Percentiles rank a stretch among this genome's conserved stretches.
These are phyloP conservation scores for Rhododendron mucronatum DNA, from an alignment of 148 eudicot genomes.

Conservation along the genomic window DNA sequence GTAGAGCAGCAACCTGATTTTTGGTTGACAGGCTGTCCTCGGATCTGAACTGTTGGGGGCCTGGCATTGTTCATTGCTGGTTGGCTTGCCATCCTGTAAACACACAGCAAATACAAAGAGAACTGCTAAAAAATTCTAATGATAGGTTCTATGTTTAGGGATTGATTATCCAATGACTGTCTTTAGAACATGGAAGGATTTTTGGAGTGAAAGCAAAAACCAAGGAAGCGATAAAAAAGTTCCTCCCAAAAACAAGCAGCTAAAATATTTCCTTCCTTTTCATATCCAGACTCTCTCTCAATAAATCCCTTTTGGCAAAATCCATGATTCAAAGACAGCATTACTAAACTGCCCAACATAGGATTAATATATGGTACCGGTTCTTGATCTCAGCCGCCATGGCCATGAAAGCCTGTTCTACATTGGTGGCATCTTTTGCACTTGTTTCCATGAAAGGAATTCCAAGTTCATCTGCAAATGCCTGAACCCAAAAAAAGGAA, in stretches of 20 bases:
- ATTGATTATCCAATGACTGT: neutral
- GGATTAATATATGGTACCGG: constrained; percentile 25
- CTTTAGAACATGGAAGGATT: neutral
- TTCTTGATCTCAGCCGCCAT: constrained; percentile 50
- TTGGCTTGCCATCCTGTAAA: constrained; percentile 57
- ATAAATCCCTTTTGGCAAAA: neutral
- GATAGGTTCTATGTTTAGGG: neutral
- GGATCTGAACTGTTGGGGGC: constrained; percentile 65
- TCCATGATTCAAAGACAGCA: neutral
- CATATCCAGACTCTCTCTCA: neutral
- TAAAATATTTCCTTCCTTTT: neutral
- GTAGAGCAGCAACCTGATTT: constrained; percentile 66
- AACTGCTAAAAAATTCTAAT: neutral
- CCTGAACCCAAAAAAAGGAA: constrained; percentile 24
- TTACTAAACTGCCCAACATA: neutral
- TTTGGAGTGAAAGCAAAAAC: neutral
- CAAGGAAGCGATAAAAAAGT: neutral
- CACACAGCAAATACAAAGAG: neutral
- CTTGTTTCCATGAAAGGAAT: constrained; percentile 64
- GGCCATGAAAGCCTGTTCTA: constrained; percentile 65
- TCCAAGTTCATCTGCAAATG: constrained; percentile 61
- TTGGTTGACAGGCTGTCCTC: constrained; percentile 62
- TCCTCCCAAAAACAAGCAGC: neutral
- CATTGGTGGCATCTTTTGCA: constrained; percentile 53
- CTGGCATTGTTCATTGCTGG: constrained; percentile 45